A percentile compares a stretch with the other conserved stretches of the same genome.
Evolutionary conservation across 306 rosid genomes (phyloP).

Genomic region (Dalbergia oliveri): DNA sequence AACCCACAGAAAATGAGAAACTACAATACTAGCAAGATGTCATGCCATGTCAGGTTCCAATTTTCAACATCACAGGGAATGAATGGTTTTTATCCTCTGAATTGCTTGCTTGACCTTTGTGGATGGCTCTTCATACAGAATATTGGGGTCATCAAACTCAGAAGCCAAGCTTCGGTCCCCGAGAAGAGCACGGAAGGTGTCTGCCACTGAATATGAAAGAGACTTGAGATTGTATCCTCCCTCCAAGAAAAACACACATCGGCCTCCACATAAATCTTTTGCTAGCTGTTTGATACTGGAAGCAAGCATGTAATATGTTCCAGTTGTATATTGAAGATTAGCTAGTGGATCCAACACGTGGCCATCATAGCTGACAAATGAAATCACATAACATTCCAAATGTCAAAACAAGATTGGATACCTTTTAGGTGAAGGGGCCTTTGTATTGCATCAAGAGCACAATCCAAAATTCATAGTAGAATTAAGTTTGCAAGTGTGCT

Average conservation of each 20-base stretch:
- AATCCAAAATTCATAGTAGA: slow-evolving; percentile 28
- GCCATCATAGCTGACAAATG: slow-evolving; percentile 74
- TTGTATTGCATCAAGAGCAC: neutral
- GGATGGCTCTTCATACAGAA: slow-evolving; percentile 84
- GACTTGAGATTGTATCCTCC: slow-evolving; percentile 93
- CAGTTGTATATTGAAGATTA: slow-evolving; percentile 82
- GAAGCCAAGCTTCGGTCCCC: slow-evolving; percentile 83
- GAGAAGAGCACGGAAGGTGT: slow-evolving; percentile 87
- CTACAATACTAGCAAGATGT: slow-evolving; percentile 19
- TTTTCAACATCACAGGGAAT: slow-evolving; percentile 57
- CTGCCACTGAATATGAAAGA: slow-evolving; percentile 80
- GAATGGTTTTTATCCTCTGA: slow-evolving; percentile 67
- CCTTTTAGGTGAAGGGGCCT: slow-evolving; percentile 4
- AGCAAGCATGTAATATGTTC: slow-evolving; percentile 90
- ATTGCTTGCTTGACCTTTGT: slow-evolving; percentile 68
- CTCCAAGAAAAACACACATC: slow-evolving; percentile 85
- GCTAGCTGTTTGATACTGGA: slow-evolving; percentile 82
- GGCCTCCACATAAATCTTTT: slow-evolving; percentile 74
- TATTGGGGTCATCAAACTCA: slow-evolving; percentile 77
- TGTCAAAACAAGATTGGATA: slow-evolving; percentile 2
- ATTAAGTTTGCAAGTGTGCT: no score
- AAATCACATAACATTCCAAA: slow-evolving; percentile 28
- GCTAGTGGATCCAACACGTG: slow-evolving; percentile 93
- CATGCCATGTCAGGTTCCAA: slow-evolving; percentile 39
- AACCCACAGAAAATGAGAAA: slow-evolving; percentile 32